These are phyloP conservation scores for Sporothrix globosa DNA, from an alignment of 2,329 filamentous ascomycete species.

Conservation along the genomic window DNA sequence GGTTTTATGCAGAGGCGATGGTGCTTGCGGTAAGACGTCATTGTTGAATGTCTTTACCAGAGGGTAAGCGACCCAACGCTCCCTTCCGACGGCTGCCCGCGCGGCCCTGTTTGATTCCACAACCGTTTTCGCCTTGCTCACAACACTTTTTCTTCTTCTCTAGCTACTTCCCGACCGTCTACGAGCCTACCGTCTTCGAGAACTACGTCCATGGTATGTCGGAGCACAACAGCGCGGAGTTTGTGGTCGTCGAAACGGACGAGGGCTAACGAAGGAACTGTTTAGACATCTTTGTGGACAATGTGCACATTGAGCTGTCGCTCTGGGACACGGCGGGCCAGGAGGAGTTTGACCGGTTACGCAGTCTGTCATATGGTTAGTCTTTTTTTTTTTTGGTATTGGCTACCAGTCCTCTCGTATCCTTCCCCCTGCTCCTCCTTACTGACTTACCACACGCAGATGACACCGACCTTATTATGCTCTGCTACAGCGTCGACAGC, in stretches of 20 bases:
- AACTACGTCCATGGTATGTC: conserved; percentile 93
- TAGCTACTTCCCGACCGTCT: conserved; percentile 96
- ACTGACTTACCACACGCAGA: conserved; percentile 45
- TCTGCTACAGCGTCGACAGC: conserved; percentile 97
- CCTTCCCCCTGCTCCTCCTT: not conserved
- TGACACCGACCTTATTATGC: conserved; percentile 97
- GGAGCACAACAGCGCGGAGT: not conserved
- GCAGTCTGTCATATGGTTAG: conserved; percentile 86
- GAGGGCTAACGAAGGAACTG: conserved; percentile 44
- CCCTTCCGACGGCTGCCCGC: not conserved
- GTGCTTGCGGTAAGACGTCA: conserved; percentile 96
- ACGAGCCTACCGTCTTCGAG: conserved; percentile 97
- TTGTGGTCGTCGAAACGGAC: not conserved
- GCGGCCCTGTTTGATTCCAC: conserved; percentile 5
- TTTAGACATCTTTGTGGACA: conserved; percentile 92
- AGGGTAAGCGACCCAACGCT: conserved; percentile 64
- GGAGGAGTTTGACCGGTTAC: conserved; percentile 96
- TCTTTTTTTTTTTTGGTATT: not conserved
- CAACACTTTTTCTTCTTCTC: conserved; percentile 34
- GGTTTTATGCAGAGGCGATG: conserved; percentile 70
- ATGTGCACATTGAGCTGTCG: conserved; percentile 93
- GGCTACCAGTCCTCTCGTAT: conserved; percentile 27
- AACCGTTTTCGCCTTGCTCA: conserved; percentile 32
- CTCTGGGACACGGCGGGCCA: conserved; percentile 98
- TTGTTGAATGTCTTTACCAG: conserved; percentile 97